Conservation (phyloP, 495 filamentous ascomycete species). For the Penicillium parvum region DNA sequence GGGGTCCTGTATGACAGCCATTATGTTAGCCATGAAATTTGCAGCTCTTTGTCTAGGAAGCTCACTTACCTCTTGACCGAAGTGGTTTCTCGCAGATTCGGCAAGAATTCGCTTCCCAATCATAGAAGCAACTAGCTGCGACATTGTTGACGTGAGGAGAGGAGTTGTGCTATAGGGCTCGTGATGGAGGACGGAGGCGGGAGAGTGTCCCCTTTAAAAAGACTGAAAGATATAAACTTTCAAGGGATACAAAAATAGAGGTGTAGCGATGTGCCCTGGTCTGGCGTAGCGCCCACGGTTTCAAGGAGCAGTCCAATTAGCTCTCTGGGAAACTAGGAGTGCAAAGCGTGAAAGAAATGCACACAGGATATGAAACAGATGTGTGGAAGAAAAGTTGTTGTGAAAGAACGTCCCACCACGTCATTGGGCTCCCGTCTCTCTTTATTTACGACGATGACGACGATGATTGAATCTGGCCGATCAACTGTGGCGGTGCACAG, state of each 20-base stretch:
- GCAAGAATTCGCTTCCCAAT: conserved; percentile 63
- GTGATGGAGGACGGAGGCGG: not conserved
- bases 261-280: conserved; percentile 3
- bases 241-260: conserved; percentile 21
- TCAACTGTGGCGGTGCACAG: conserved; percentile 4
- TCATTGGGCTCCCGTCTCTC: conserved; percentile 8
- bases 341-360: not conserved
- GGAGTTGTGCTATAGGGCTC: not conserved
- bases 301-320: conserved; percentile 9
- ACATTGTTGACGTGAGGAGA: conserved; percentile 37
- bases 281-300: conserved; percentile 7
- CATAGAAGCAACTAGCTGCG: conserved; percentile 48
- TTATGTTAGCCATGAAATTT: conserved; percentile 3
- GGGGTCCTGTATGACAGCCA: conserved; percentile 49
- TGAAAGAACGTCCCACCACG: too few species aligned
- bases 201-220: not conserved
- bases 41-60: not conserved
- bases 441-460: not conserved
- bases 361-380: not conserved
- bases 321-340: not conserved
- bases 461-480: conserved; percentile 9
- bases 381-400: too few species aligned
- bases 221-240: conserved; percentile 12
- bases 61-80: conserved; percentile 58
- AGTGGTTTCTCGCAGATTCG: conserved; percentile 61